Evolutionary conservation across 305 asterid genomes (phyloP), one percentile per base, ranked within the genome.

Genomic region (Plantago rigida): DNA sequence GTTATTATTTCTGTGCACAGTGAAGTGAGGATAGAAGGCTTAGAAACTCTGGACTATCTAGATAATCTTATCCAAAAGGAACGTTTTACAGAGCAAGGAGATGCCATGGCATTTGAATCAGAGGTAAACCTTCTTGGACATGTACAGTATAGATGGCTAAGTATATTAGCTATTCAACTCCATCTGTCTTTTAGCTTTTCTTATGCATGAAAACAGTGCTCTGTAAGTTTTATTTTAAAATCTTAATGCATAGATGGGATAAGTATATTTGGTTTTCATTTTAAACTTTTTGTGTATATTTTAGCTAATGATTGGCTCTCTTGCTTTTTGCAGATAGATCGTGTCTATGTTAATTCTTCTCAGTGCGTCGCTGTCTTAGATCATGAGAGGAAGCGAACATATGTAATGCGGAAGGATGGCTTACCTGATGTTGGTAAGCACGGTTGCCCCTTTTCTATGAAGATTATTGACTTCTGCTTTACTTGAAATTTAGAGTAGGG

Each of bases 21-120:
- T 70, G 97, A 93, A 81, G 88, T 93, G 71, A 77, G 99, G 78
- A 62, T 93, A 3, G 97, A 93, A 81, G 99, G 97, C 36, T 74
- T 93, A 65, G 99, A 92, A 77, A 89, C 97, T 26, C 85, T 84
- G 60, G 96, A 93, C 72, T 93, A 86, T 81, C 78, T 93, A 0
- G 97, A 93, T 78, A 89, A 87, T 67, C 96, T 93, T 64, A 75
- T 78, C 62, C 85, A 73, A 69, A 78, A 75, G 77, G 94, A 85
- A 62, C 94, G 95, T 13, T 86, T 84, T 66, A 87, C 98, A 1
- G 98, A 87, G 75, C 96, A 87, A 68, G 96, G 88, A 41, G 96
- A 91, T 61, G 98, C 98, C 62, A 67, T 91, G 22, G 87, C 98
- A 61, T 87, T 91, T 73, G 98, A 91, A 71, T 78, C 90, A 5